These are phyloP conservation scores for Mycena metata DNA, from an alignment of 768 basidiomycete genomes.

Conservation along the genomic window DNA sequence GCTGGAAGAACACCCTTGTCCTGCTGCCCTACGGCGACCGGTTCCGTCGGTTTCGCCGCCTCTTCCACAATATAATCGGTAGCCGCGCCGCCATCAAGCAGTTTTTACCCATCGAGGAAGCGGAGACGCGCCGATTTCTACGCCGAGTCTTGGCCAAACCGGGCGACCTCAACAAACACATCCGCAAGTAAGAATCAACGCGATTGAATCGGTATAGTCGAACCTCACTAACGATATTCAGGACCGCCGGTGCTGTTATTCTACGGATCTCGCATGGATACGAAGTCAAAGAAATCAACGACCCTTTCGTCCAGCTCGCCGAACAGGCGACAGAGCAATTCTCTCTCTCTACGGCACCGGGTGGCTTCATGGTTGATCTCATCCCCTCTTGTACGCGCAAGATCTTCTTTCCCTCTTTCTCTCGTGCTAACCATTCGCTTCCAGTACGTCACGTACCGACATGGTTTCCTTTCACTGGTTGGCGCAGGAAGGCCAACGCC, in stretches of 20 bases:
- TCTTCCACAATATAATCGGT: conserved; percentile 67
- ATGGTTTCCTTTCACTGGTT: conserved; percentile 76
- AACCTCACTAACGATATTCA: conserved; percentile 38
- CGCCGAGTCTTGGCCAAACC: conserved; percentile 63
- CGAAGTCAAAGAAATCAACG: conserved; percentile 62
- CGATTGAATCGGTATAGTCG: not conserved
- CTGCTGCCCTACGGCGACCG: conserved; percentile 71
- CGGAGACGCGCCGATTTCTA: conserved; percentile 63
- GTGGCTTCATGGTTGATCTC: conserved; percentile 65
- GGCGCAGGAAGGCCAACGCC: conserved; percentile 64
- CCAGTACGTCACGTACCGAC: conserved; percentile 70
- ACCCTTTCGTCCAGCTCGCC: conserved; percentile 67
- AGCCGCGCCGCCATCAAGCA: conserved; percentile 56
- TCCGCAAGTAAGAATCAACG: conserved; percentile 58
- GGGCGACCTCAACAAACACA: conserved; percentile 58
- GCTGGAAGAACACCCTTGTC: conserved; percentile 70
- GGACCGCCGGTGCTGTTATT: conserved; percentile 66
- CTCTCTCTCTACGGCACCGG: conserved; percentile 65
- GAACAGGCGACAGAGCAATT: conserved; percentile 68
- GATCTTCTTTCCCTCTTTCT: conserved; percentile 16
- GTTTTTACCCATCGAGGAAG: conserved; percentile 59
- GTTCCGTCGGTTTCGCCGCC: conserved; percentile 65
- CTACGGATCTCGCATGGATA: conserved; percentile 69
- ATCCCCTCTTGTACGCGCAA: conserved; percentile 58
- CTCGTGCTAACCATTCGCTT: conserved; percentile 16